Evolutionary conservation across 2,329 filamentous ascomycete species (phyloP).

Genomic region (Arthroderma sp.): DNA sequence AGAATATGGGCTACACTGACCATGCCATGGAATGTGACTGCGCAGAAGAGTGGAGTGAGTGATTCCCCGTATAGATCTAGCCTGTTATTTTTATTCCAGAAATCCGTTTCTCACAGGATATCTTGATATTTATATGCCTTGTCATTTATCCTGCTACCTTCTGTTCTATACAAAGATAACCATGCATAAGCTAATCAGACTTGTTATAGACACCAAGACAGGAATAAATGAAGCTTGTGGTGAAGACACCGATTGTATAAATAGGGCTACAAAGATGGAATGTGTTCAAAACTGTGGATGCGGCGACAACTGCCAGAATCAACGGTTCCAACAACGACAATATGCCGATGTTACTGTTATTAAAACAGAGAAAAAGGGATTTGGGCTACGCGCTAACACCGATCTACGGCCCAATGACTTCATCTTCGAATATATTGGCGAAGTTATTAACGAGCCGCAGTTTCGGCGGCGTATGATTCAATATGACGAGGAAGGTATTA

Average conservation of each 20-base stretch:
- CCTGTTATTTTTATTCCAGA: constrained; percentile 7
- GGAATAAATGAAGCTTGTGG: constrained; percentile 71
- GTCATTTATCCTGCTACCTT: not conserved
- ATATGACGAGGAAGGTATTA: constrained; percentile 93
- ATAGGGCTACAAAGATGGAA: constrained; percentile 95
- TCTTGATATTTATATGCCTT: not conserved
- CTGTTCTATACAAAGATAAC: not conserved
- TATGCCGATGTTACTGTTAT: constrained; percentile 90
- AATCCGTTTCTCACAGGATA: not conserved
- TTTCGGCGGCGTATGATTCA: constrained; percentile 84
- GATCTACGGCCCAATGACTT: constrained; percentile 75
- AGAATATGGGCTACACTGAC: constrained; percentile 80
- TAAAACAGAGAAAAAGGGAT: constrained; percentile 96
- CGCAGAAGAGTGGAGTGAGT: constrained; percentile 84
- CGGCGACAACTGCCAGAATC: constrained; percentile 78
- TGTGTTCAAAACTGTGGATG: constrained; percentile 81
- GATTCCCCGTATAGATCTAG: constrained; percentile 18
- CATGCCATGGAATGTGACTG: constrained; percentile 94
- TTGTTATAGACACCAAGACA: constrained; percentile 36
- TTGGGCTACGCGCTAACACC: constrained; percentile 70
- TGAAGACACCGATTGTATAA: constrained; percentile 96
- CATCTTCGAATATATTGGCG: constrained; percentile 95
- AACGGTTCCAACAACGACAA: constrained; percentile 80
- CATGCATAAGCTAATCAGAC: not conserved
- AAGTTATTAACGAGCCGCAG: constrained; percentile 86